A percentile compares a stretch with the other conserved stretches of the same genome.
Conservation (phyloP, 495 filamentous ascomycete species). For the Neurospora sp. region DNA sequence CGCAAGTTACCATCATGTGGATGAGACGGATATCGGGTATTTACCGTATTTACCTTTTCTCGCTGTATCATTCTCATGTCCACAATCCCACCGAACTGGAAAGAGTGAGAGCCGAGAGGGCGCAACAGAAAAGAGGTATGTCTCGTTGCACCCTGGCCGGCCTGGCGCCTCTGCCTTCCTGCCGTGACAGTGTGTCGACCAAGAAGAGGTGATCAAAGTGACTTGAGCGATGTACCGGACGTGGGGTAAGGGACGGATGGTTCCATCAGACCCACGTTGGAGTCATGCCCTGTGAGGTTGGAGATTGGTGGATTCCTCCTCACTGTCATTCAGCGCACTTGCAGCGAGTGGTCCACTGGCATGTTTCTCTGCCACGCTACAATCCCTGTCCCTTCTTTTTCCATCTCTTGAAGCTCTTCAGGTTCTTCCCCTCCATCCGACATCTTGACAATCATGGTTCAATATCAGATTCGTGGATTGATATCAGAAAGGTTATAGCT, state of each 20-base stretch:
- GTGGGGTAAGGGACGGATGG: constrained; percentile 3
- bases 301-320: not conserved
- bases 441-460: not conserved
- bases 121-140: not conserved
- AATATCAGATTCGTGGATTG: not conserved
- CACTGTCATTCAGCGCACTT: not conserved
- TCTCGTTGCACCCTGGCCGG: not conserved
- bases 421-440: not conserved
- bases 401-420: not conserved
- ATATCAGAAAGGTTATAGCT: not conserved
- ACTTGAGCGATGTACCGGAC: constrained; percentile 2
- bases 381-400: not conserved
- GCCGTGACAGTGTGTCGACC: not conserved
- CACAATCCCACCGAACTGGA: not conserved
- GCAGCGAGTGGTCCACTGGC: not conserved
- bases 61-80: not conserved
- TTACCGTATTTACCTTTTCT: not conserved
- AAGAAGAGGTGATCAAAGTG: not conserved
- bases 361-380: constrained; percentile 4
- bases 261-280: not conserved
- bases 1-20: not conserved
- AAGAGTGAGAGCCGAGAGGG: constrained; percentile 2
- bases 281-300: not conserved
- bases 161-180: not conserved
- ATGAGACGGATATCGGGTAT: not conserved